A percentile compares a stretch with the other conserved stretches of the same genome.
phyloP scores from a whole-genome alignment of 2,329 filamentous ascomycete species.

The Sporothrix humicola region DNA sequence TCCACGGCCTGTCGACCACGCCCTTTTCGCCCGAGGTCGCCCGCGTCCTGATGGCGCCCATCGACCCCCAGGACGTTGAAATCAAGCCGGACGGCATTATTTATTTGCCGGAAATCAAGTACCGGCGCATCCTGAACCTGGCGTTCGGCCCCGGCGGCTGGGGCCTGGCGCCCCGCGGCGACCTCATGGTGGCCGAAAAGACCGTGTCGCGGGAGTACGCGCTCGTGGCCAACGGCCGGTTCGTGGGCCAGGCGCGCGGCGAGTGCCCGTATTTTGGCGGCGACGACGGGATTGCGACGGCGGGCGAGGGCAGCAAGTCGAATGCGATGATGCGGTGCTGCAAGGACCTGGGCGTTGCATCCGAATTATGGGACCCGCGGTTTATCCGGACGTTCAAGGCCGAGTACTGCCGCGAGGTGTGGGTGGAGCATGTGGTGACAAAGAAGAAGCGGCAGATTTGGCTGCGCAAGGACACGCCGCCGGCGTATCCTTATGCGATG shows the following conservation, averaged over 20 bases:
- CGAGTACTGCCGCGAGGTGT: conserved; percentile 75
- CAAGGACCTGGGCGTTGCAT: conserved; percentile 94
- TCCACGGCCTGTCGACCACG: conserved; percentile 73
- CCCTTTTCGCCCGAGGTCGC: conserved; percentile 75
- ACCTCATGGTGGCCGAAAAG: conserved; percentile 82
- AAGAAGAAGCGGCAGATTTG: conserved; percentile 92
- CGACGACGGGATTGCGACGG: conserved; percentile 87
- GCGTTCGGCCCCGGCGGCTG: conserved; percentile 95
- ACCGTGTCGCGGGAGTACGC: conserved; percentile 90
- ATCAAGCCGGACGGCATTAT: conserved; percentile 97
- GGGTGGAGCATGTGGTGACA: conserved; percentile 84
- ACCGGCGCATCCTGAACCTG: conserved; percentile 84
- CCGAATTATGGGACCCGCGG: conserved; percentile 93
- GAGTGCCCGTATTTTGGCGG: conserved; percentile 92
- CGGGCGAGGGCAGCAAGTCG: conserved; percentile 95
- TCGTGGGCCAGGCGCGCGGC: conserved; percentile 89
- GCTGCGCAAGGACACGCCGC: conserved; percentile 79
- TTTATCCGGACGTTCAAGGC: conserved; percentile 85
- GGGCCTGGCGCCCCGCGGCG: conserved; percentile 87
- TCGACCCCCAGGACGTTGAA: conserved; percentile 80
- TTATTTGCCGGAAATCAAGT: conserved; percentile 98
- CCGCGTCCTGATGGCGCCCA: conserved; percentile 69
- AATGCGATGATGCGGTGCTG: conserved; percentile 98
- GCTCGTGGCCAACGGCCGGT: conserved; percentile 84
- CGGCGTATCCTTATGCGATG: conserved; percentile 63